Base-by-base conservation (phyloP, 2,329 filamentous ascomycete genomes). In the Phyllosticta ampelicida region DNA sequence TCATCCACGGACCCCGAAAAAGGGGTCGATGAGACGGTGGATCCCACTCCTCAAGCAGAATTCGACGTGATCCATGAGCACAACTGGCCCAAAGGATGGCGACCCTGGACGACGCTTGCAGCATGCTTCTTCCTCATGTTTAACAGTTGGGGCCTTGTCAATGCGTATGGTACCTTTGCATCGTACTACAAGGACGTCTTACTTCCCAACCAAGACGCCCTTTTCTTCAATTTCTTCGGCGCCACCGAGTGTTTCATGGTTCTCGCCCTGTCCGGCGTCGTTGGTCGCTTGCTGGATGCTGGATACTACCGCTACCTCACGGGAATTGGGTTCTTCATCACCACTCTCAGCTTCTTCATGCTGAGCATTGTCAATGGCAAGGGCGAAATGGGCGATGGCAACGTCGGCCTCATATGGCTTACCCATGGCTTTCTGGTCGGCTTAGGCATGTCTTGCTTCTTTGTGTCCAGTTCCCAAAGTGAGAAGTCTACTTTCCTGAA, bases 101-200 rank as follows among this genome's bases (percentile, higher is more conserved):
- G 71, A 60, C 71, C 77, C 13, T 79, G 76, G 60, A 62, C 68
- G 6, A 73, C 72, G 56, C 67, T 78, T 58, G 62, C 76, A 4
- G 75, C 73, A 21, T 76, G 77, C 61, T 79, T 78, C 65, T 71
- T 78, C 58, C 74, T 78, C 57, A 79, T 79, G 77, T 77, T 75
- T 66, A 76, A 76, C 62, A 72, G 70, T 26, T 77, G 75, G 75
- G 75, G 75, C 10, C 63, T 78, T 1, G 74, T 78, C 29, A 78
- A 78, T 60, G 73, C 75, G 5, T 79, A 76, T 59, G 77, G 77
- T 44, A 78, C 77, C 3, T 79, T 75, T 65, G 69, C 74, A 1
- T 77, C 75, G 1, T 78, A 74, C 65, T 79, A 80, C 63, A 72
- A 72, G 60, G 72, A 77, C 66, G 73, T 51, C 71, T 78, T 9